Evolutionary conservation across 805 yeast genomes (phyloP), one percentile per base, ranked within the genome.

Genomic region (Hanseniaspora valbyensis): DNA sequence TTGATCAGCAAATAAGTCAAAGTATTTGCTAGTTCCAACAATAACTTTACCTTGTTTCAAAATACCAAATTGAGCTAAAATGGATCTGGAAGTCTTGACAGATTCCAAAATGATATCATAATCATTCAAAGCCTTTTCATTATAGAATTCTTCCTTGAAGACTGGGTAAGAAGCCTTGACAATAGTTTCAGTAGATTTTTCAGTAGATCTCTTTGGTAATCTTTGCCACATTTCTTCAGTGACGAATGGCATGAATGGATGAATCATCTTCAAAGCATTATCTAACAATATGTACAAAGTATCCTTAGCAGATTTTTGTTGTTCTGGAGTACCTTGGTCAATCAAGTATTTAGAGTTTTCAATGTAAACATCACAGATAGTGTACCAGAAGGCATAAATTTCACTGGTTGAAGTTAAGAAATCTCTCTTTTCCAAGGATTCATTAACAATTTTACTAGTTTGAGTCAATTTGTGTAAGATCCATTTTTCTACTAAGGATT

Each of bases 191-290:
- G 48, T 33, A 25, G 87, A 72, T 21, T 69, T 68, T 60, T 85
- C 96, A 49, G 79, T 70, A 7, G 77, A 75, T 64, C 96, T 80
- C 62, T 83, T 82, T 60, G 97, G 97, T 62, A 92, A 72, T 69
- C 97, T 85, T 73, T 92, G 98, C 96, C 96, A 92, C 85, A 92
- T 78, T 74, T 92, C 98, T 69, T 92, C 98, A 43, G 97, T 82
- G 58, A 92, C 73, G 65, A 78, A 92, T 36, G 98, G 98, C 98
- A 92, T 92, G 74, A 87, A 92, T 66, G 98, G 98, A 65, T 90
- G 97, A 59, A 90, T 92, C 71, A 92, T 65, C 65, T 76, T 81
- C 71, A 90, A 76, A 10, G 96, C 96, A 57, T 83, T 84, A 62
- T 92, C 97, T 58, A 90, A 74, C 70, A 95, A 78, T 32, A 92